These are phyloP conservation scores for Austroboletus festivus DNA, from an alignment of 768 basidiomycete species.

Conservation along the genomic window DNA sequence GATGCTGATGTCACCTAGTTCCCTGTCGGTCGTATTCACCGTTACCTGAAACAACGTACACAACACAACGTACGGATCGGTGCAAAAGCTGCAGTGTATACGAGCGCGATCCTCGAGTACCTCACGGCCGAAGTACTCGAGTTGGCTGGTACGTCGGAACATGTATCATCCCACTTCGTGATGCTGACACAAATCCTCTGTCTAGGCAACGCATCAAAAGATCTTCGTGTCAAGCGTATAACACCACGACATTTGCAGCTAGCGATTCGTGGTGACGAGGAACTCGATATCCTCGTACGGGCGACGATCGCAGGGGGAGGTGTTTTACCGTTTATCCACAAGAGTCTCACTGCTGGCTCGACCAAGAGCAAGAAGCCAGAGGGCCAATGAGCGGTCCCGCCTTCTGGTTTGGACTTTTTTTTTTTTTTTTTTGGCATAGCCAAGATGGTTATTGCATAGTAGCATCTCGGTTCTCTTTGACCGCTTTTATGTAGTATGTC, in stretches of 20 bases:
- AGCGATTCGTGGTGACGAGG: slow-evolving; percentile 63
- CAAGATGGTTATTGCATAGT: slow-evolving; percentile 16
- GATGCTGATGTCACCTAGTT: too few relatives aligned
- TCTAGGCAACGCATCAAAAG: slow-evolving; percentile 54
- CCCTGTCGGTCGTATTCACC: slow-evolving; percentile 62
- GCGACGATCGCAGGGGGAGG: slow-evolving; percentile 93
- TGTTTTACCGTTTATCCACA: slow-evolving; percentile 87
- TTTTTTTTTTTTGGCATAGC: neutral
- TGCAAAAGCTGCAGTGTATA: slow-evolving; percentile 46
- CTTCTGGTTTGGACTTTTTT: slow-evolving; percentile 12
- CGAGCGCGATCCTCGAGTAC: slow-evolving; percentile 60
- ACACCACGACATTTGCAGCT: slow-evolving; percentile 64
- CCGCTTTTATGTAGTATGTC: slow-evolving; percentile 14
- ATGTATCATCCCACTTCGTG: too few relatives aligned
- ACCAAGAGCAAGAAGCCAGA: slow-evolving; percentile 48
- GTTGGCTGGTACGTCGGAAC: too few relatives aligned
- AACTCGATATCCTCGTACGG: slow-evolving; percentile 87
- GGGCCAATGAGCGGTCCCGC: too few relatives aligned
- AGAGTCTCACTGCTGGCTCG: slow-evolving; percentile 59
- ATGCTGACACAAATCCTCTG: too few relatives aligned
- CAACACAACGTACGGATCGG: slow-evolving; percentile 56
- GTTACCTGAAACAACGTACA: slow-evolving; percentile 55
- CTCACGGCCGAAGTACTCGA: slow-evolving; percentile 63
- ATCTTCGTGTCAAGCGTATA: slow-evolving; percentile 60
- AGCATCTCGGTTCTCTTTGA: slow-evolving; percentile 4